Evolutionary conservation across 2,329 filamentous ascomycete species (phyloP), one percentile per base, ranked within the genome.

Genomic region (Septoria petroselini): DNA sequence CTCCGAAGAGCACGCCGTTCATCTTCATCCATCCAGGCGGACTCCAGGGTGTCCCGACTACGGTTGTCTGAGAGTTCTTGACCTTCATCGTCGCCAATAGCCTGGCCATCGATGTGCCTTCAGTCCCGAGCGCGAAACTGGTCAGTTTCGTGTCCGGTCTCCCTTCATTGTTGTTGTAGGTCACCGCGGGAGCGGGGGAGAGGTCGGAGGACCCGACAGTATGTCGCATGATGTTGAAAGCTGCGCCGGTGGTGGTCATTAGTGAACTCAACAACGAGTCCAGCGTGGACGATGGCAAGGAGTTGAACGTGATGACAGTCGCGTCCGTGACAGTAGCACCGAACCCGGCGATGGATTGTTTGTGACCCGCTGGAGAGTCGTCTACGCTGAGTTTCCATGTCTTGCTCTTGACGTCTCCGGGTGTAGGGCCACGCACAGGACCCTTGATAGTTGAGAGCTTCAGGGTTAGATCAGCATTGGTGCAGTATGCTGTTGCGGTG

Each of bases 301-400:
- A 39, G 30, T 53, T 54, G 17, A 57, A 53, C 3, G 39, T 55
- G 14, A 41, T 40, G 2, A 57, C 54, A 11, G 54, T 57, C 5
- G 52, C 52, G 25, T 57, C 54, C 3, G 54, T 57, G 8, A 57
- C 49, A 14, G 48, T 42, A n/a, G 45, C 54, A n/a, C 54, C 54
- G 17, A 57, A 57, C 17, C 54, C 54, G 18, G 45, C 50, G 31
- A 57, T 48, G 4, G 19, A 39, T 31, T 57, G 52, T 25, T 48
- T 38, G 39, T 53, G 47, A 2, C 49, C 55, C 1, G 46, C 29
- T 3, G 40, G 48, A 17, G 62, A 60, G 30, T 57, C 58, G 54
- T 63, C 60, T 37, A 64, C 53, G n/a, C 52, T 50, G 7, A 57
- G 41, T 0, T 57, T 43, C 48, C 52, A 57, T 37, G 27, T 40